phyloP scores from a whole-genome alignment of 164 flowering plant genomes.

The Magnolia kwangsiensis region DNA sequence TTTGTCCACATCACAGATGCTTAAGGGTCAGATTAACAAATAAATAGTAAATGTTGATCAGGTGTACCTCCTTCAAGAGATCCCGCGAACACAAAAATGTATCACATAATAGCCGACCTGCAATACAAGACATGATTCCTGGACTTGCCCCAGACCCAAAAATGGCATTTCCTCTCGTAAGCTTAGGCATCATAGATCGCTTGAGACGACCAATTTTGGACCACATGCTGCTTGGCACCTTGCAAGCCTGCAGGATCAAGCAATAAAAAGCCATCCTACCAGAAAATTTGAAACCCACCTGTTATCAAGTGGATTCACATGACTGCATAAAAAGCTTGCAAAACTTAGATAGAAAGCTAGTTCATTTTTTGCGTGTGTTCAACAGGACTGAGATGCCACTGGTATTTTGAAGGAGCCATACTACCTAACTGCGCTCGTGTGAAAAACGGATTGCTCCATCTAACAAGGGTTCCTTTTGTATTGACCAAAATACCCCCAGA shows the following conservation, averaged over 20 bases:
- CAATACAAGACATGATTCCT: conserved; percentile 92
- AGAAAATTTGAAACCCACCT: background rate
- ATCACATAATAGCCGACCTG: conserved; percentile 97
- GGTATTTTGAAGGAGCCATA: no score
- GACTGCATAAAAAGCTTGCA: background rate
- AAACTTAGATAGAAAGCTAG: background rate
- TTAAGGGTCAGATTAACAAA: background rate
- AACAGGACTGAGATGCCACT: no score
- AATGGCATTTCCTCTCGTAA: conserved; percentile 61
- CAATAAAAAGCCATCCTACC: background rate
- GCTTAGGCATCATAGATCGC: conserved; percentile 86
- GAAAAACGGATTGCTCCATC: no score
- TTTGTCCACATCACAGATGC: background rate
- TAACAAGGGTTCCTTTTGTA: no score
- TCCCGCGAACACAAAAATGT: conserved; percentile 89
- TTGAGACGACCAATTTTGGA: conserved; percentile 96
- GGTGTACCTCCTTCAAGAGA: conserved; percentile 79
- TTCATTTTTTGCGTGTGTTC: no score
- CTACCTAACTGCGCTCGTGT: no score
- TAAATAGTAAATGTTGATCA: background rate
- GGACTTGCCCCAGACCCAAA: conserved; percentile 97
- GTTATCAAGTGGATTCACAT: background rate
- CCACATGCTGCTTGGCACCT: conserved; percentile 84
- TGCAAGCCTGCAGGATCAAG: conserved; percentile 50
- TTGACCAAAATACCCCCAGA: no score